Conservation (phyloP, 1,284 basidiomycete species). For the Irpex sp. region DNA sequence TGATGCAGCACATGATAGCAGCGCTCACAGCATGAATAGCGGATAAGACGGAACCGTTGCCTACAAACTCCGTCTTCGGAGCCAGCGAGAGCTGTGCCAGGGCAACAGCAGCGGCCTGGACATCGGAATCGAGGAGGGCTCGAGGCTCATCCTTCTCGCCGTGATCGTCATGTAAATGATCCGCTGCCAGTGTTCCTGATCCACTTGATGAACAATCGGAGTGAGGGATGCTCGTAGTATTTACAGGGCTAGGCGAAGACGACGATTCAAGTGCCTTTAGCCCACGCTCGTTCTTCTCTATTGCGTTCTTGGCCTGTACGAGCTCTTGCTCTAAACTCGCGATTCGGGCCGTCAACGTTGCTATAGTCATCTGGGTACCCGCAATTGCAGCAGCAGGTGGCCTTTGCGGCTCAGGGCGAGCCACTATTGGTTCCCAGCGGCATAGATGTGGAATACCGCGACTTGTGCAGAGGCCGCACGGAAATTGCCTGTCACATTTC, state of each 20-base stretch:
- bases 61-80: constrained; percentile 24
- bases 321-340: constrained; percentile 37
- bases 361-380: constrained; percentile 25
- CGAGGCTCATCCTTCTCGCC: constrained; percentile 12
- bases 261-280: background rate
- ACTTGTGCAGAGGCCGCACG: constrained; percentile 45
- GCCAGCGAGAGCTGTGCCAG: constrained; percentile 28
- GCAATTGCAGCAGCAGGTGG: constrained; percentile 26
- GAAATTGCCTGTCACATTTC: constrained; percentile 40
- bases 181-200: background rate
- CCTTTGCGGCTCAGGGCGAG: constrained; percentile 42
- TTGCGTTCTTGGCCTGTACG: constrained; percentile 13
- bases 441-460: constrained; percentile 47
- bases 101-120: constrained; percentile 26
- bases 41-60: constrained; percentile 24
- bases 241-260: background rate
- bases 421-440: constrained; percentile 46
- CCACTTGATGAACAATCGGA: background rate
- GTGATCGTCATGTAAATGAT: background rate
- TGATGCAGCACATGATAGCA: background rate
- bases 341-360: constrained; percentile 36
- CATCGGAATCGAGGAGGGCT: constrained; percentile 20
- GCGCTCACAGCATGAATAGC: constrained; percentile 24
- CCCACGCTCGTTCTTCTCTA: background rate
- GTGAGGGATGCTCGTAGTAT: background rate